Base-by-base conservation (phyloP, 768 basidiomycete genomes). In the Leccinum aurantiacum region DNA sequence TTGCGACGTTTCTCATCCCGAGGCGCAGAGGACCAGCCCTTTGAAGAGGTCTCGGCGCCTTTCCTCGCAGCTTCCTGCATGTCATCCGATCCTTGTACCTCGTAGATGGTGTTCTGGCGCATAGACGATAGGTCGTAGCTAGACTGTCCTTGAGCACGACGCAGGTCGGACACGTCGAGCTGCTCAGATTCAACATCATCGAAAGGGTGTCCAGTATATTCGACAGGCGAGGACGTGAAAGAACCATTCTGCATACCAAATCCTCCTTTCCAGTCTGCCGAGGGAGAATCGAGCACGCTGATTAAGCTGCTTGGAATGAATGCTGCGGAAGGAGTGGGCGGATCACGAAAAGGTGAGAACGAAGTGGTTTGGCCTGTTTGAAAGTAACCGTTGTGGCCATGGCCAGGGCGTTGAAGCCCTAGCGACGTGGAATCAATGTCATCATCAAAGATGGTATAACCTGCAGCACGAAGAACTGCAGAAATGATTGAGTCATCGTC, bases 311-410 rank as follows among this genome's bases (percentile, higher is more conserved):
- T 79, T 35, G 87, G 83, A 58, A 89, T 83, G 58, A 84, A 74
- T 10, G 81, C 79, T 53, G 81, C 74, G 25, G 82, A 80, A n/a
- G 69, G 69, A 2, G 70, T 64, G 27, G 62, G 69, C 24, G 61
- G 62, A 59, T 85, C 85, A 51, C 70, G 71, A 63, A 89, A 88
- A 7, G 86, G 84, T 35, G 82, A 80, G 69, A 88, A 87, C 3
- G 74, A 74, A 25, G 68, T 69, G 27, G 46, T 35, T 35, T 63
- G 68, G 53, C 58, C 55, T 17, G 65, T 41, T 56, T 63, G 68
- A 46, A 63, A 63, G 33, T 64, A 61, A 13, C 60, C 53, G 41
- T 57, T 53, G 27, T 65, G 63, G 6, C 37, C 44, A n/a, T 66
- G 63, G 55, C 60, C 46, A 56, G 62, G 27, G n/a, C 46, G 64